These are phyloP conservation scores for Daldinia vernicosa DNA, from an alignment of 495 filamentous ascomycete genomes.

Conservation along the genomic window DNA sequence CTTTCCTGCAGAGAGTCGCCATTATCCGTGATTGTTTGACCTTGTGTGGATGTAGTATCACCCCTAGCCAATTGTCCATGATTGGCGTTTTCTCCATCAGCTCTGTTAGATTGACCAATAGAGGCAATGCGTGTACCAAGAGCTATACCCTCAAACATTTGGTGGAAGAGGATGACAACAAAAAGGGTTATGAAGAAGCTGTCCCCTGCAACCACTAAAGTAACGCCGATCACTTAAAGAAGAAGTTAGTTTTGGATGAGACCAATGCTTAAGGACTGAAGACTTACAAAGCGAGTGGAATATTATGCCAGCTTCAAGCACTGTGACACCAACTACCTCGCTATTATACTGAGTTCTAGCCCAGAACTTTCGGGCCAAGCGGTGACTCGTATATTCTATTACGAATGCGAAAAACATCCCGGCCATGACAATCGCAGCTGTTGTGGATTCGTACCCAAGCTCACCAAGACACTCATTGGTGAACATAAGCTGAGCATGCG, in stretches of 20 bases:
- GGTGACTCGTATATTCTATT: conserved; percentile 66
- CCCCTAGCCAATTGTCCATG: conserved; percentile 5
- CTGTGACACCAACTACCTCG: conserved; percentile 65
- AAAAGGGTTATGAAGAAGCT: conserved; percentile 65
- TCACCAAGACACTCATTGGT: conserved; percentile 68
- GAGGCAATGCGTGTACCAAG: conserved; percentile 76
- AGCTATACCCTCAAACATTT: conserved; percentile 83
- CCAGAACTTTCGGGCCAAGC: conserved; percentile 54
- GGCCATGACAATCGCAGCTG: conserved; percentile 70
- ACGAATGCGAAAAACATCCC: conserved; percentile 70
- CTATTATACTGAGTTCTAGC: conserved; percentile 20
- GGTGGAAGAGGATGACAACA: conserved; percentile 68
- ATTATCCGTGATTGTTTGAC: not conserved
- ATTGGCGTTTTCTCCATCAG: conserved; percentile 24
- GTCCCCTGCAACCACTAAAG: conserved; percentile 66
- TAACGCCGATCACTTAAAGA: conserved; percentile 63
- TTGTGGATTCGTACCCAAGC: conserved; percentile 67
- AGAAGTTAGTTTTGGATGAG: conserved; percentile 14
- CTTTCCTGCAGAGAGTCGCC: conserved; percentile 8
- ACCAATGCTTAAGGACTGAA: not conserved
- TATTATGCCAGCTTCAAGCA: conserved; percentile 75
- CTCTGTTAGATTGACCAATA: conserved; percentile 46
- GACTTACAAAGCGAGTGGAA: conserved; percentile 72
- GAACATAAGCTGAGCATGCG: conserved; percentile 71
- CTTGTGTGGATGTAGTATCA: conserved; percentile 17